Base-by-base conservation (phyloP, 164 flowering plant species). In the Platanus orientalis region DNA sequence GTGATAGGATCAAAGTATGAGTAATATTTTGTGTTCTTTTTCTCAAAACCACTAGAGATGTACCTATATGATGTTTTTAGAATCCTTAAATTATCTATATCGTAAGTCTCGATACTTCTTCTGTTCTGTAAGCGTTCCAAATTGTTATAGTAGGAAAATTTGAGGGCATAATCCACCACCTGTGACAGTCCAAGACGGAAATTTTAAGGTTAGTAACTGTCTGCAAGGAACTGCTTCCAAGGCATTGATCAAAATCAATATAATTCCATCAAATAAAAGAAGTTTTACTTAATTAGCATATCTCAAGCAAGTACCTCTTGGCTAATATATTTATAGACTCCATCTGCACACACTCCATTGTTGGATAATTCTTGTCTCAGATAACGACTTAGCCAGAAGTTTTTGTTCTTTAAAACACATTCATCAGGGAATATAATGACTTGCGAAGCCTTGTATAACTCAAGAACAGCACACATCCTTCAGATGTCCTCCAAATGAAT, bases 131-230 rank as follows among this genome's bases (percentile, higher is more conserved):
- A 62, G 36, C 80, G 75, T 34, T 73, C 75, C 55, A 73, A 34
- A 58, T 48, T 73, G 47, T 72, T 60, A 48, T 70, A 36, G 58
- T 28, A 62, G 32, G 80, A 68, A 61, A 67, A 61, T 14, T 58
- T 67, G 4, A 76, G 68, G 30, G 73, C 63, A 65, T 66, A 75
- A 26, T 80, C 75, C 58, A 86, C 92, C 98, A 86, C 92, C 98
- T 90, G 80, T 65, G 70, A 50, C 57, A 0, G 6, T 24, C 19
- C 60, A 45, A 68, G 3, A 45, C n/a, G 32, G 50, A 28, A 57
- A 13, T 6, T 36, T 39, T 7, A 28, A 34, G 23, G 51, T 0
- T 0, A 11, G 7, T 20, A 21, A 49, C 26, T 49, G 6, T 49
- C 53, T 20, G 26, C 26, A 60, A n/a, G n/a, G 19, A 44, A 29